These are phyloP conservation scores for Leptographium galeiforme DNA, from an alignment of 2,329 filamentous ascomycete genomes.

Conservation along the genomic window DNA sequence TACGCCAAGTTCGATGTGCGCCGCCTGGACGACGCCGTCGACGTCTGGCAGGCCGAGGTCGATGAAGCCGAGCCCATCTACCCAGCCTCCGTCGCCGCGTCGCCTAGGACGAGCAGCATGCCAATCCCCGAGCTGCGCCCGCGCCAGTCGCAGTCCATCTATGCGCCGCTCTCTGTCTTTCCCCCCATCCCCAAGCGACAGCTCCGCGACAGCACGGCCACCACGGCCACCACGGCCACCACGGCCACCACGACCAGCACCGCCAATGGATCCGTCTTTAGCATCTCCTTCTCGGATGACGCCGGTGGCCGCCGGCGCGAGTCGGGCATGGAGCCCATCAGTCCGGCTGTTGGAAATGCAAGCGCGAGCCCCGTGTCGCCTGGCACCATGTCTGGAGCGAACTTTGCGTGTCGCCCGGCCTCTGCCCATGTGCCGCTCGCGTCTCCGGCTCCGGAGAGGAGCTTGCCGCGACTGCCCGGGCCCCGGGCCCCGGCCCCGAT, in stretches of 20 bases:
- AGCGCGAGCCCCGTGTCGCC: background rate
- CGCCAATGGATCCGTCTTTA: conserved; percentile 8
- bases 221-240: conserved; percentile 8
- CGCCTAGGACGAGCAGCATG: background rate
- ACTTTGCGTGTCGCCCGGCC: background rate
- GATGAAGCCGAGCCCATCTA: background rate
- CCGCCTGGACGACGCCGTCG: conserved; percentile 4
- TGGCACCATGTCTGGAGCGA: background rate
- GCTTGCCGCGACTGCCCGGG: background rate
- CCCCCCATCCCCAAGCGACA: conserved; percentile 1
- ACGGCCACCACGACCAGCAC: conserved; percentile 1
- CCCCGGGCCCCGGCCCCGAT: too few species aligned
- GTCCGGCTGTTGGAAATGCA: background rate
- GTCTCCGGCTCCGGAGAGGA: background rate
- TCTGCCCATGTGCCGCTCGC: background rate
- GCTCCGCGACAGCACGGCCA: conserved; percentile 9
- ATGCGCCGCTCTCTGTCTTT: background rate
- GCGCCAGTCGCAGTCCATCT: background rate
- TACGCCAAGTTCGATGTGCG: background rate
- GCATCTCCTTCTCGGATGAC: conserved; percentile 3
- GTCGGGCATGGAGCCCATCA: background rate
- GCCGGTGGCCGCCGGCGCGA: background rate
- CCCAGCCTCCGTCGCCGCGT: background rate
- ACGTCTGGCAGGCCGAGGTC: conserved; percentile 4
- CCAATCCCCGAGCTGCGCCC: background rate